Evolutionary conservation across 1,139 yeast genomes (phyloP), one percentile per base, ranked within the genome.

Genomic region (Yamadazyma triangularis): DNA sequence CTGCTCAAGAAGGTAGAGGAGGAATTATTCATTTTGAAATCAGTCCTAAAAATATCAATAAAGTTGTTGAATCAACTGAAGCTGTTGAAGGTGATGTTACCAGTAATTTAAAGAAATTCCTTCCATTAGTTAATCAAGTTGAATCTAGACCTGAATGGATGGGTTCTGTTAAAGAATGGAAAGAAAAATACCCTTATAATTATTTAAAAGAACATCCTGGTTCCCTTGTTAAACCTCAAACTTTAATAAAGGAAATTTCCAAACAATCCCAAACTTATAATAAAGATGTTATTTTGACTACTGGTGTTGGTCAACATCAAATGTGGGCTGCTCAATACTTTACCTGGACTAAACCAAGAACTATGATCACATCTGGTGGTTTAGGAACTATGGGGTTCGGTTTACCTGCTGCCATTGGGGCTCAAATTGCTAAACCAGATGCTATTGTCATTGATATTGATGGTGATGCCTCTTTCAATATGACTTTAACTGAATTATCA

Each of bases 301-400:
- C 98, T 28, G 98, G 98, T 70, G 97, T 91, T 35, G 98, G 98
- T 39, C 98, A 91, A 71, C 98, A 91, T 73, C 98, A 91, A 70
- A 91, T 91, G 98, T 91, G 98, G 97, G 93, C 97, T 26, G 98
- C 98, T 26, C 98, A 91, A 66, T 89, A 88, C 60, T 88, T 83
- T 77, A 78, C 88, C 34, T 89, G 96, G 94, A 82, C 79, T 39
- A 66, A 76, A 43, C 96, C 97, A 47, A 77, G 97, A 61, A 74
- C 94, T 34, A 82, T 91, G 72, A 84, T 91, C 57, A 88, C 97
- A 15, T 87, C 96, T 33, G 98, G 98, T 65, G 98, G 98, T 50
- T 75, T 91, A 53, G 98, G 98, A 50, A 91, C 98, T 39, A 91
- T 91, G 98, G 98, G 98, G 39, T 91, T 65, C 63, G 98, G 98